Base-by-base conservation (phyloP, 345 rosid genomes). In the Nephelium lappaceum region DNA sequence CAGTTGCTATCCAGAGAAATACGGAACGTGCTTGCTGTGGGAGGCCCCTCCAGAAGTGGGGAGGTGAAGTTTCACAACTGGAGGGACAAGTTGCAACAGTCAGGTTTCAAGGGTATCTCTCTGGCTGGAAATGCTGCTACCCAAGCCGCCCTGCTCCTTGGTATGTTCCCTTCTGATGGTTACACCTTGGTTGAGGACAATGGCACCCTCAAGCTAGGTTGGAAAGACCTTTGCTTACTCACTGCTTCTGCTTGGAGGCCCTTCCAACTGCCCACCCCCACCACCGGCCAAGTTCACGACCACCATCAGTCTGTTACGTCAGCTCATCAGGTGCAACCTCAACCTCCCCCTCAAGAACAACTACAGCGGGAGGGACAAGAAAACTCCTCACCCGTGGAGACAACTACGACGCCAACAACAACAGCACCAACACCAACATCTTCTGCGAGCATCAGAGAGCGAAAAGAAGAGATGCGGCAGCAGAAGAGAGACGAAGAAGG, bases 161-260 rank as follows among this genome's bases (percentile, higher is more conserved):
- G 98, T 10, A 96, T 96, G 98, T 96, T 96, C 83, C 95, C 99
- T 0, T 96, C 90, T 1, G 95, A 96, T 63, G 99, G 99, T 10
- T 96, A 96, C 78, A 96, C 99, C 4, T 87, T 96, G 84, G 97
- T 94, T 11, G 99, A 96, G 83, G 98, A 96, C 82, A 91, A 84
- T 60, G 99, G 99, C 11, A 83, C 99, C 1, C 90, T 96, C 51
- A 96, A 94, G 83, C 95, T 96, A 45, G 99, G 99, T 16, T 96
- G 99, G 99, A 96, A 96, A 79, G 99, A 96, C 78, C 98, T 96
- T 31, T 96, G 98, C 68, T 88, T 96, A 86, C 95, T 96, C 10
- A 96, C 99, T 69, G 99, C 99, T 58, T 96, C 99, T 5, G 99
- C 99, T 15, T 96, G 99, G 99, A 87, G 97, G 58, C 98, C 98